phyloP scores from a whole-genome alignment of 2,329 filamentous ascomycete species.

The Elsinoe batatas region DNA sequence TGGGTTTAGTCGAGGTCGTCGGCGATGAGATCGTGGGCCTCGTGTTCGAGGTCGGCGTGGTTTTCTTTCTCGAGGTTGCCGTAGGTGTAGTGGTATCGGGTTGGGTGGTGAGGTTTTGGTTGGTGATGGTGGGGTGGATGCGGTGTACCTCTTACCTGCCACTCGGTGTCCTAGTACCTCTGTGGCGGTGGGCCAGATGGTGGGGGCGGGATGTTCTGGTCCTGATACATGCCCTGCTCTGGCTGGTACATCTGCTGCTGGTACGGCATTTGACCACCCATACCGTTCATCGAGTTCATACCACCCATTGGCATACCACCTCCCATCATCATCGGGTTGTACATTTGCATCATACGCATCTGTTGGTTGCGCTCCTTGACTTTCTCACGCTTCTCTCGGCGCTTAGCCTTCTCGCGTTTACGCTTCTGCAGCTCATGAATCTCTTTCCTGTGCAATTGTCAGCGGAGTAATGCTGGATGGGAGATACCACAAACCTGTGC shows the following conservation, averaged over 20 bases:
- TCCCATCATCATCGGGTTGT: slow-evolving; percentile 1
- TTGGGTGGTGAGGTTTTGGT: not conserved
- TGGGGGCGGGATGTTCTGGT: slow-evolving; percentile 27
- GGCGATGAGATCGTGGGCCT: slow-evolving; percentile 4
- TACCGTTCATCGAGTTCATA: slow-evolving; percentile 17
- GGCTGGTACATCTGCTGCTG: slow-evolving; percentile 16
- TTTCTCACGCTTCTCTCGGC: slow-evolving; percentile 32
- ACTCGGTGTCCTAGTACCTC: slow-evolving; percentile 12
- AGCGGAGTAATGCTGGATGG: not conserved
- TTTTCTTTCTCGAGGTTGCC: slow-evolving; percentile 3
- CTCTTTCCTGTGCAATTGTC: slow-evolving; percentile 23
- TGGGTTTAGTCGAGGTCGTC: slow-evolving; percentile 3
- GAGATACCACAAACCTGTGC: slow-evolving; percentile 35
- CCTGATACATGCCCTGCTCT: slow-evolving; percentile 11
- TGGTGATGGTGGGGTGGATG: not conserved
- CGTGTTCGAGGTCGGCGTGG: slow-evolving; percentile 3
- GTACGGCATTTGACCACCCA: slow-evolving; percentile 24
- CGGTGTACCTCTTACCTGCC: not conserved
- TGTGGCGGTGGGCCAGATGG: slow-evolving; percentile 27
- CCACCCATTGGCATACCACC: slow-evolving; percentile 1
- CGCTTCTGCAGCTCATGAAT: slow-evolving; percentile 44
- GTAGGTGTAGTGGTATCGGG: slow-evolving; percentile 7
- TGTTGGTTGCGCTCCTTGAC: slow-evolving; percentile 35
- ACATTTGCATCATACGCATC: slow-evolving; percentile 28
- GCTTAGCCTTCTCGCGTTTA: slow-evolving; percentile 32